Conservation (phyloP, 2,329 filamentous ascomycete genomes). For the Colletotrichum cereale region DNA sequence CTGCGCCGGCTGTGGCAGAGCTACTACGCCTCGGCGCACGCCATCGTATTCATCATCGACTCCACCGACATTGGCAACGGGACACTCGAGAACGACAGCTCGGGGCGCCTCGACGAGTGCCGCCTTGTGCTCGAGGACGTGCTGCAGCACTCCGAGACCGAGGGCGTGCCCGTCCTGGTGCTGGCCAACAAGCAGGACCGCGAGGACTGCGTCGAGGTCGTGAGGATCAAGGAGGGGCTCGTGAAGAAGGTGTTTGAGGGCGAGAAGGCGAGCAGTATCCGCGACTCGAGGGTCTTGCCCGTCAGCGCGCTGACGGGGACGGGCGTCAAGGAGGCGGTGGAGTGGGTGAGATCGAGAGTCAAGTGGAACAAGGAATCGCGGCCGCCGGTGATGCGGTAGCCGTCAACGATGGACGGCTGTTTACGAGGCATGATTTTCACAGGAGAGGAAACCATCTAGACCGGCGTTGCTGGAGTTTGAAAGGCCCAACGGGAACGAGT, state of each 20-base stretch:
- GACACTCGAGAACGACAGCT: constrained; percentile 65
- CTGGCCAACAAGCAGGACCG: constrained; percentile 98
- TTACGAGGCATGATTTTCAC: constrained; percentile 33
- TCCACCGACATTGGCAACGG: constrained; percentile 93
- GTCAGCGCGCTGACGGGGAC: constrained; percentile 90
- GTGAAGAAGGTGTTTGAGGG: constrained; percentile 97
- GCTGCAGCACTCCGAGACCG: constrained; percentile 86
- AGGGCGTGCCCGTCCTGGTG: constrained; percentile 91
- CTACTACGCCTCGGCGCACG: constrained; percentile 94
- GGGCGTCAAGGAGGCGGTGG: constrained; percentile 94
- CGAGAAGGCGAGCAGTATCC: constrained; percentile 85
- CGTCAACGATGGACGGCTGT: neutral
- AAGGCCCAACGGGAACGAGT: neutral
- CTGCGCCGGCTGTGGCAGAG: constrained; percentile 94
- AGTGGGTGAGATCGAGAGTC: constrained; percentile 92
- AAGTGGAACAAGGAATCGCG: constrained; percentile 97
- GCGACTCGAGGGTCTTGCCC: constrained; percentile 91
- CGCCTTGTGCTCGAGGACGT: constrained; percentile 90
- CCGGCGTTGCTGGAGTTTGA: constrained; percentile 36
- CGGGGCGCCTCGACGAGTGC: constrained; percentile 85
- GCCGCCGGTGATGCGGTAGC: constrained; percentile 91
- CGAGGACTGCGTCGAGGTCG: constrained; percentile 97
- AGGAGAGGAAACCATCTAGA: constrained; percentile 24
- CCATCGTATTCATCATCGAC: constrained; percentile 98
- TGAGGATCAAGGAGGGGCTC: constrained; percentile 95